Evolutionary conservation across 2,329 filamentous ascomycete species (phyloP).

Genomic region (Xylaria sp.): DNA sequence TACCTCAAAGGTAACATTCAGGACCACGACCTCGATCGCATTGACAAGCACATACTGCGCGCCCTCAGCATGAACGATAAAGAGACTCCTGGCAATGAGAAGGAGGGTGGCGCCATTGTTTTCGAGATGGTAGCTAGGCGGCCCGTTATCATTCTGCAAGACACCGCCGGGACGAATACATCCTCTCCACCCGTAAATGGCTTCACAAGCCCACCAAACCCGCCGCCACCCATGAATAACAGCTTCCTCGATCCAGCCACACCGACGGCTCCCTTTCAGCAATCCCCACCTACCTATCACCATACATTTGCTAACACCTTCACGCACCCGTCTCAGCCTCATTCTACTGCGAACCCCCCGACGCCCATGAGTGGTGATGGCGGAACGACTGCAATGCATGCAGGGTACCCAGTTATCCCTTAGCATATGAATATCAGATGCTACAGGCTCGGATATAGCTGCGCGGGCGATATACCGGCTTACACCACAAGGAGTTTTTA

Average conservation of each 20-base stretch:
- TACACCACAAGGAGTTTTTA: too few relatives aligned
- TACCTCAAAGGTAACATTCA: conserved; percentile 25
- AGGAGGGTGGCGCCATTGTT: conserved; percentile 15
- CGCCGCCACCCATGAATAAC: conserved; percentile 1
- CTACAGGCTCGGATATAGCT: neutral
- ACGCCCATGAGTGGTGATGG: neutral
- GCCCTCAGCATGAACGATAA: conserved; percentile 28
- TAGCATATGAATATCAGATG: neutral
- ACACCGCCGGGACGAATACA: conserved; percentile 6
- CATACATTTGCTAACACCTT: conserved; percentile 9
- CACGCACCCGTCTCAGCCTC: conserved; percentile 2
- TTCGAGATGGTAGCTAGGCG: conserved; percentile 27
- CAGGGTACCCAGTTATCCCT: conserved; percentile 4
- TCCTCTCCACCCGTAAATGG: conserved; percentile 1
- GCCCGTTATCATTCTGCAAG: conserved; percentile 27
- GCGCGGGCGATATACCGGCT: too few relatives aligned
- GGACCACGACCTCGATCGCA: conserved; percentile 26
- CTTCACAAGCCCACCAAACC: neutral
- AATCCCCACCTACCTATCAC: conserved; percentile 5
- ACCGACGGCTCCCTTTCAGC: neutral
- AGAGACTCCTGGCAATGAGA: conserved; percentile 19
- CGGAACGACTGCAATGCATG: conserved; percentile 2
- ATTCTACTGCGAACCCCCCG: neutral
- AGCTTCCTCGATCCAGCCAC: neutral
- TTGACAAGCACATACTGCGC: conserved; percentile 29